Base-by-base conservation (phyloP, 176 grass and related monocot genomes). In the Ampelocalamus luodianensis region DNA sequence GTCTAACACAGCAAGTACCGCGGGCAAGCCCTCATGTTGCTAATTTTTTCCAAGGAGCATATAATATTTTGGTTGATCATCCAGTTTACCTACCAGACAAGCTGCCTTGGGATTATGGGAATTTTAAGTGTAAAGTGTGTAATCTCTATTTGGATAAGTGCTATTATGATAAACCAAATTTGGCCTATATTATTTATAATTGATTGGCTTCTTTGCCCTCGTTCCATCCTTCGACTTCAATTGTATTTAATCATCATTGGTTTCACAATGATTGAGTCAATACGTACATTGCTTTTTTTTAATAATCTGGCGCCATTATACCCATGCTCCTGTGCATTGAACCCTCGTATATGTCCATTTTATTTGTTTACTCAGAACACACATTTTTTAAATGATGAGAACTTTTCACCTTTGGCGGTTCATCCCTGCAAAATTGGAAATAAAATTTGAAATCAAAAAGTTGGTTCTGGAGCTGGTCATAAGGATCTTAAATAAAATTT, bases 311-410 rank as follows among this genome's bases (percentile, higher is more conserved):
- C 4, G 13, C 55, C 10, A 48, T 72, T 78, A 65, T 63, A 42
- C 64, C 7, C 36, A 71, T 64, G 23, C 71, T 67, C 58, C 58
- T 40, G 12, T 86, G 56, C 22, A 80, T 32, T 40, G 45, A 72
- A 80, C 68, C 18, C 20, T 75, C 12, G 4, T 45, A 16, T 56
- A 13, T 67, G 32, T 49, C 43, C 85, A 67, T 75, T 75, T 24
- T 78, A 63, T 83, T 76, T 83, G 4, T 83, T 64, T 71, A 76
- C 62, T 87, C 51, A 67, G 6, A 81, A 43, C n/a, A 32, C 23
- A 66, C 0, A 2, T 36, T 74, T 42, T 20, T 16, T 46, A 13
- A 81, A 64, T 24, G 60, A 38, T 63, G 58, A 36, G 4, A 64
- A 45, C 3, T 63, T 55, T 83, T 38, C 42, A 74, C 27, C 11